Conservation (phyloP, 768 basidiomycete species). For the Suillus brevipes region DNA sequence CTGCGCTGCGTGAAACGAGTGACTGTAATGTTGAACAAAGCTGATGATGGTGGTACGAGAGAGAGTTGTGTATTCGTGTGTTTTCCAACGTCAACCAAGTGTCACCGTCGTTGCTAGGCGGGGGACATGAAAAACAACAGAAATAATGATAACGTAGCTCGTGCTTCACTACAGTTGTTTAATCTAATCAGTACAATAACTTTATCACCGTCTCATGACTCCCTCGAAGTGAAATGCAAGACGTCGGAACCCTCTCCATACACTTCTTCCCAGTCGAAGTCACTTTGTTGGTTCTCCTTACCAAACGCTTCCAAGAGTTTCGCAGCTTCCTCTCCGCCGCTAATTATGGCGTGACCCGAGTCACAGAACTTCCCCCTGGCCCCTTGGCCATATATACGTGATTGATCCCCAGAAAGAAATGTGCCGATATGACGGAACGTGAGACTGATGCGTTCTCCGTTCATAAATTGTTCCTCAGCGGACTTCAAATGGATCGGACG, state of each 20-base stretch:
- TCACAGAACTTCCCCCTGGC: slow-evolving; percentile 61
- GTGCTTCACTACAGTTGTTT: not conserved
- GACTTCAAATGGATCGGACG: slow-evolving; percentile 56
- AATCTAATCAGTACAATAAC: slow-evolving; percentile 15
- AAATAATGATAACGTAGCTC: slow-evolving; percentile 25
- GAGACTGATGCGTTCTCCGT: slow-evolving; percentile 73
- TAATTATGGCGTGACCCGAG: slow-evolving; percentile 53
- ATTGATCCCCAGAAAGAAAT: slow-evolving; percentile 54
- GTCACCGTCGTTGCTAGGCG: slow-evolving; percentile 26
- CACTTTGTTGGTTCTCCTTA: slow-evolving; percentile 65
- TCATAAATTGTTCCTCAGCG: slow-evolving; percentile 49
- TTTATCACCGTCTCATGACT: slow-evolving; percentile 16
- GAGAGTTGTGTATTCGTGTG: slow-evolving; percentile 7
- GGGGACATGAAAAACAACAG: slow-evolving; percentile 12
- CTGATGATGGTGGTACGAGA: slow-evolving; percentile 1
- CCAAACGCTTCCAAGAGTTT: slow-evolving; percentile 66
- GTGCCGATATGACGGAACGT: slow-evolving; percentile 82
- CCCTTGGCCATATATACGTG: slow-evolving; percentile 72
- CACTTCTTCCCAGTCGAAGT: slow-evolving; percentile 66
- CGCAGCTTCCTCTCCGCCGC: slow-evolving; percentile 48
- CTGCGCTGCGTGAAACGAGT: slow-evolving; percentile 14
- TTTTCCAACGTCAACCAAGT: not conserved
- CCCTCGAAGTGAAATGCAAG: slow-evolving; percentile 47
- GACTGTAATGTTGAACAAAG: not conserved
- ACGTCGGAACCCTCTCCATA: slow-evolving; percentile 76